Evolutionary conservation across 352 stramenopile genomes (phyloP).

Genomic region (Phytopythium sindhum): DNA sequence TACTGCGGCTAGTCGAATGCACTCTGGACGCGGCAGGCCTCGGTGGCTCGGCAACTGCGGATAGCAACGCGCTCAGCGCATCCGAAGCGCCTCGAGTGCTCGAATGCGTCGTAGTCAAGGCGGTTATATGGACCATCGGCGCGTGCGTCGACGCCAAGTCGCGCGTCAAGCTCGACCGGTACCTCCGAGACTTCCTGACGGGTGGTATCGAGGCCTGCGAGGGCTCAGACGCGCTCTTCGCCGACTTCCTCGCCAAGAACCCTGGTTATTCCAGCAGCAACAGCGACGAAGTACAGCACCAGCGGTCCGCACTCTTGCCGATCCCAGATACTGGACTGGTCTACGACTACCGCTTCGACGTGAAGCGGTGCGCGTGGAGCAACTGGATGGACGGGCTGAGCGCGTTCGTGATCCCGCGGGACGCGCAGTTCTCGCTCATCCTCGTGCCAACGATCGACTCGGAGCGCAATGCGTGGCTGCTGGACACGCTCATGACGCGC

Average conservation of each 20-base stretch:
- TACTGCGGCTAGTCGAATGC: slow-evolving; percentile 82
- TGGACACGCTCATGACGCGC: slow-evolving; percentile 86
- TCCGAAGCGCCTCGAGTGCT: slow-evolving; percentile 68
- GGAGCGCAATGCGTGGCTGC: slow-evolving; percentile 88
- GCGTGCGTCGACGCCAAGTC: slow-evolving; percentile 88
- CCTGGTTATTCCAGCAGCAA: slow-evolving; percentile 52
- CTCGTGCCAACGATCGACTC: slow-evolving; percentile 93
- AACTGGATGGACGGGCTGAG: slow-evolving; percentile 66
- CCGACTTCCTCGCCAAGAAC: slow-evolving; percentile 87
- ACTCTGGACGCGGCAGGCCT: slow-evolving; percentile 63
- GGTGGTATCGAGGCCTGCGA: slow-evolving; percentile 30
- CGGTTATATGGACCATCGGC: slow-evolving; percentile 90
- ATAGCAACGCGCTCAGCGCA: background rate
- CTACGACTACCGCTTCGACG: slow-evolving; percentile 91
- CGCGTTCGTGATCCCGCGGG: slow-evolving; percentile 57
- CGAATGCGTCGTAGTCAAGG: slow-evolving; percentile 87
- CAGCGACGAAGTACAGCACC: slow-evolving; percentile 2
- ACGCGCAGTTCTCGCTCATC: slow-evolving; percentile 85
- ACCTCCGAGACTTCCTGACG: slow-evolving; percentile 68
- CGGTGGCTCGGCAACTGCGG: slow-evolving; percentile 18
- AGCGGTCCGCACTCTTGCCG: slow-evolving; percentile 27
- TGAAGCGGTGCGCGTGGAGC: slow-evolving; percentile 77
- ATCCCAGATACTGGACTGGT: slow-evolving; percentile 72
- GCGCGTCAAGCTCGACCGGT: slow-evolving; percentile 78
- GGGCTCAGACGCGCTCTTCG: slow-evolving; percentile 45